A percentile compares a stretch with the other conserved stretches of the same genome.
Evolutionary conservation across 306 rosid species (phyloP).

Genomic region (Castanea mollissima): DNA sequence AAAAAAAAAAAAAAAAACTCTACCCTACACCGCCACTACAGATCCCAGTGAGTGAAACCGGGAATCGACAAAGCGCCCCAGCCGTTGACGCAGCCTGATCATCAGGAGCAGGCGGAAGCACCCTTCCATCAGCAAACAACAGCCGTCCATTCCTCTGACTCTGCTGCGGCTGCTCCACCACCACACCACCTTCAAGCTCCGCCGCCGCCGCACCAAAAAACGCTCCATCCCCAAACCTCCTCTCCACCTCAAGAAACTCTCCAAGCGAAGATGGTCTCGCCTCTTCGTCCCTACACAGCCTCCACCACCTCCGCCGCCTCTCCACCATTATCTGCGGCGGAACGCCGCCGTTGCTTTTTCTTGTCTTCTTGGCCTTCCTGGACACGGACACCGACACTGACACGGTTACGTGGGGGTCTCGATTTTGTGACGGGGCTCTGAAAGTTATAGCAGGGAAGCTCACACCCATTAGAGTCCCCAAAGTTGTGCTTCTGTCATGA

Average conservation of each 20-base stretch:
- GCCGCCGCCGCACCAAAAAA: conserved; percentile 80
- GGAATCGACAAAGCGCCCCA: conserved; percentile 59
- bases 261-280: conserved; percentile 75
- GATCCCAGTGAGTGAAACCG: conserved; percentile 69
- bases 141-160: conserved; percentile 44
- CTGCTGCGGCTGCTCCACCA: conserved; percentile 35
- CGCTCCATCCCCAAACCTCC: conserved; percentile 77
- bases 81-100: conserved; percentile 34
- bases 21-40: conserved; percentile 74
- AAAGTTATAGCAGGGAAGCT: conserved; percentile 79
- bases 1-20: background rate
- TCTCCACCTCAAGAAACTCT: conserved; percentile 88
- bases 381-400: conserved; percentile 3
- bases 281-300: conserved; percentile 69
- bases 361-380: conserved; percentile 34
- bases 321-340: conserved; percentile 40
- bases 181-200: conserved; percentile 82
- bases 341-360: conserved; percentile 31
- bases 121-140: conserved; percentile 78
- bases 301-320: conserved; percentile 85
- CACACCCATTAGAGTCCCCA: conserved; percentile 91
- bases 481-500: conserved; percentile 83
- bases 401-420: conserved; percentile 37
- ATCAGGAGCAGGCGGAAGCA: conserved; percentile 68
- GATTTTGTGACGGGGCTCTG: conserved; percentile 78